Percentiles rank a stretch among this genome's conserved stretches.
phyloP scores from a whole-genome alignment of 768 basidiomycete genomes.

The Tylopilus plumbeoviolaceoides region DNA sequence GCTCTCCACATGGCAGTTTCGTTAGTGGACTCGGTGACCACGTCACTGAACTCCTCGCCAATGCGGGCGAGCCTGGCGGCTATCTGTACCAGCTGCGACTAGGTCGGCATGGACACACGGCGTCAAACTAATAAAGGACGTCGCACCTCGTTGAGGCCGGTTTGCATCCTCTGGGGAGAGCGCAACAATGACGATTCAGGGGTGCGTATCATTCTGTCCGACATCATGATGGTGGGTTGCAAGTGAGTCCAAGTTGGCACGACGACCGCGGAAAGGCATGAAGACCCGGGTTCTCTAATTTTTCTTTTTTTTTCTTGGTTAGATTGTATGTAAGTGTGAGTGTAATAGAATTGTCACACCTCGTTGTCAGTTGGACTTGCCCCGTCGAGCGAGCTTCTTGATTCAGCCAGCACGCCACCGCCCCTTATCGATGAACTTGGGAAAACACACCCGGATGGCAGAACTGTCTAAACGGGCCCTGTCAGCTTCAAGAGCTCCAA shows the following conservation, averaged over 20 bases:
- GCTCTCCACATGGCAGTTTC: conserved; percentile 19
- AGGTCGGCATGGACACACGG: background rate
- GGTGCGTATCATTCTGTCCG: background rate
- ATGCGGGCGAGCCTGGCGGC: conserved; percentile 25
- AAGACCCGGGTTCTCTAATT: background rate
- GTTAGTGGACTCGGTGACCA: conserved; percentile 17
- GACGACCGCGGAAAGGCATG: conserved; percentile 1
- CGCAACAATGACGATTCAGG: background rate
- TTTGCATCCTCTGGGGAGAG: conserved; percentile 19
- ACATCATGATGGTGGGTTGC: conserved; percentile 2
- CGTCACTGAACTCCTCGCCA: conserved; percentile 29
- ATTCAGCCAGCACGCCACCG: conserved; percentile 3
- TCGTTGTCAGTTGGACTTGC: background rate
- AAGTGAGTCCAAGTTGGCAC: background rate
- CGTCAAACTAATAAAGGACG: background rate
- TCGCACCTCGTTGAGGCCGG: conserved; percentile 29
- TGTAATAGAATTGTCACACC: conserved; percentile 20
- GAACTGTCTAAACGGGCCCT: conserved; percentile 18
- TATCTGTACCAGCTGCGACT: conserved; percentile 23
- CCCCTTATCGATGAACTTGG: conserved; percentile 28
- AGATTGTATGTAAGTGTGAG: conserved; percentile 12
- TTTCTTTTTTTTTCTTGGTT: conserved; percentile 1
- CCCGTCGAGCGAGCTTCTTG: conserved; percentile 11
- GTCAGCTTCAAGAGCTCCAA: conserved; percentile 24
- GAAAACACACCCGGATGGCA: conserved; percentile 24